These are phyloP conservation scores for Aspergillus sp. DNA, from an alignment of 2,329 filamentous ascomycete genomes.

Conservation along the genomic window DNA sequence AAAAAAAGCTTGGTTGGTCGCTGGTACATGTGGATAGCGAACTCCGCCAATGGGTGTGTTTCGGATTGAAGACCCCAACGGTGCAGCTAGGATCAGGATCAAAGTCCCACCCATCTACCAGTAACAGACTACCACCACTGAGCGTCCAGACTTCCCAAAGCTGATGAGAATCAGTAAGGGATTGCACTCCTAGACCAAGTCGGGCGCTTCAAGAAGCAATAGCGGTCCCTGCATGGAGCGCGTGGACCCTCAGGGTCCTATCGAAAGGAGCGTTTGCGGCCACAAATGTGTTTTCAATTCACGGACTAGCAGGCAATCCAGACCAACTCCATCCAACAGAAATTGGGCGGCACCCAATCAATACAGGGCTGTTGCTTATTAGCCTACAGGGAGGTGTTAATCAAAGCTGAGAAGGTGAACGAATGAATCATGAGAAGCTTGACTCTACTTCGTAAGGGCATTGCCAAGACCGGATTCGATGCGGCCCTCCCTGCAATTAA, in stretches of 20 bases:
- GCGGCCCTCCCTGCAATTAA: slow-evolving; percentile 10
- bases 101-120: slow-evolving; percentile 1
- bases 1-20: slow-evolving; percentile 12
- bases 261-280: not conserved
- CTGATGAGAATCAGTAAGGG: not conserved
- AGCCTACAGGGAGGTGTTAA: not conserved
- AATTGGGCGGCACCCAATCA: too few relatives aligned
- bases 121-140: not conserved
- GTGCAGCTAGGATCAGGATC: not conserved
- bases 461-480: not conserved
- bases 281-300: not conserved
- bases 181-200: not conserved
- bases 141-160: slow-evolving; percentile 2
- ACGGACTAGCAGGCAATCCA: not conserved
- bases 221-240: not conserved
- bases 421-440: not conserved
- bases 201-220: not conserved
- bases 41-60: slow-evolving; percentile 13
- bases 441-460: not conserved
- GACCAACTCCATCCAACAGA: not conserved
- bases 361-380: not conserved
- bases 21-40: not conserved
- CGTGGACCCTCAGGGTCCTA: not conserved
- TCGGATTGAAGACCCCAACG: slow-evolving; percentile 10
- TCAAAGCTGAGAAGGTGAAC: not conserved